Percentiles rank a stretch among this genome's conserved stretches.
phyloP scores from a whole-genome alignment of 768 basidiomycete species.

The Cystofilobasidium macerans region DNA sequence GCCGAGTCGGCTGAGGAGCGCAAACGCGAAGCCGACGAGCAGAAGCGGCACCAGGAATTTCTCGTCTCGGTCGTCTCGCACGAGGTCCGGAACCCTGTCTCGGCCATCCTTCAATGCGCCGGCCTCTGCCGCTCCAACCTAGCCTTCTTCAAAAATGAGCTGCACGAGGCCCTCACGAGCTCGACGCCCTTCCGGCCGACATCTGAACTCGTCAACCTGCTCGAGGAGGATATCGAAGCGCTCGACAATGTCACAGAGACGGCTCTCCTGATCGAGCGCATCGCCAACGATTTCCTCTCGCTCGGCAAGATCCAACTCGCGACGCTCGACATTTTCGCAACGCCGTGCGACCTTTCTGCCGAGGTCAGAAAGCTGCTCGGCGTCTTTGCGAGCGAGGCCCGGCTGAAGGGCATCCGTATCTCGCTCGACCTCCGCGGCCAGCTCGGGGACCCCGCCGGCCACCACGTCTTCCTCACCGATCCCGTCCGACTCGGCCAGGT shows the following conservation, averaged over 20 bases:
- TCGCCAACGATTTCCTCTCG: slow-evolving; percentile 39
- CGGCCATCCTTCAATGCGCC: slow-evolving; percentile 11
- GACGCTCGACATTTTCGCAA: slow-evolving; percentile 31
- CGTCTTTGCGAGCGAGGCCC: slow-evolving; percentile 40
- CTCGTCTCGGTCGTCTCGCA: slow-evolving; percentile 14
- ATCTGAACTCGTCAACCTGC: slow-evolving; percentile 14
- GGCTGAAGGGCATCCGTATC: slow-evolving; percentile 37
- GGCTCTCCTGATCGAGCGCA: neutral
- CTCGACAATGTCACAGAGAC: neutral
- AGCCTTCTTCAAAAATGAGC: slow-evolving; percentile 9
- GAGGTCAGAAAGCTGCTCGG: slow-evolving; percentile 38
- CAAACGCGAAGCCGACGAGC: slow-evolving; percentile 16
- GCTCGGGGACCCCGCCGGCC: neutral
- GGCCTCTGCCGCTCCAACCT: neutral
- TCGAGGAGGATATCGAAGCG: slow-evolving; percentile 22
- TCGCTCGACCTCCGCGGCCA: slow-evolving; percentile 34
- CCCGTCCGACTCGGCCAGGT: slow-evolving; percentile 33
- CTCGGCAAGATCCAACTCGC: slow-evolving; percentile 41
- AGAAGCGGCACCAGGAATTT: slow-evolving; percentile 23
- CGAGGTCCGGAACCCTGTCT: slow-evolving; percentile 20
- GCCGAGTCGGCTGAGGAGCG: slow-evolving; percentile 15
- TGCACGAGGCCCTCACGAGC: neutral
- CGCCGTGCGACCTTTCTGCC: slow-evolving; percentile 28
- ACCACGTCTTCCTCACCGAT: slow-evolving; percentile 11
- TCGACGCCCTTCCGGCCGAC: slow-evolving; percentile 8